These are phyloP conservation scores for Diplocarpon rosae DNA, from an alignment of 2,329 filamentous ascomycete genomes.

Conservation along the genomic window DNA sequence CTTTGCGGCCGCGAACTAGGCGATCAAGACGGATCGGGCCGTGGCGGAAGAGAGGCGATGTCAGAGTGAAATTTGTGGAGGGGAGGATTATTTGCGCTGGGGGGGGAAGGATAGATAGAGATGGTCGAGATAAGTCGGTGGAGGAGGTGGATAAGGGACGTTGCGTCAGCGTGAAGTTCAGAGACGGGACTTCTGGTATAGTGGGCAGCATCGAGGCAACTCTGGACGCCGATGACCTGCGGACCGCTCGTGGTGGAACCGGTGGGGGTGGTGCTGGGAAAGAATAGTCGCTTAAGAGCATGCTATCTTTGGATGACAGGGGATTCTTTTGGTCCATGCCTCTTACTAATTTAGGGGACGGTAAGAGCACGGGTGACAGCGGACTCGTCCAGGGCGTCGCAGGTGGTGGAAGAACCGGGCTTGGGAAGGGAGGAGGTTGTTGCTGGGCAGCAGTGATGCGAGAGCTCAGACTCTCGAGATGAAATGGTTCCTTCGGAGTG, in stretches of 20 bases:
- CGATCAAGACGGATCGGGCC: slow-evolving; percentile 41
- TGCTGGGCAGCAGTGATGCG: slow-evolving; percentile 30
- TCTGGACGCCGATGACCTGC: slow-evolving; percentile 10
- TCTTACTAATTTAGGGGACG: background rate
- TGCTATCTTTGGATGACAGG: background rate
- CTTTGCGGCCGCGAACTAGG: slow-evolving; percentile 27
- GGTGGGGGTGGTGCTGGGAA: slow-evolving; percentile 24
- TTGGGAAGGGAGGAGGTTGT: background rate
- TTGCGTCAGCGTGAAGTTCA: slow-evolving; percentile 5
- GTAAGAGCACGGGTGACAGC: background rate
- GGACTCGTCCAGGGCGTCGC: slow-evolving; percentile 4
- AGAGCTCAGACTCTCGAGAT: slow-evolving; percentile 37
- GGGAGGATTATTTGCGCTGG: slow-evolving; percentile 29
- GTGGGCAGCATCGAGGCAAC: slow-evolving; percentile 28
- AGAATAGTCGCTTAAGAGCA: slow-evolving; percentile 18
- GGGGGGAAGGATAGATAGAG: slow-evolving; percentile 2
- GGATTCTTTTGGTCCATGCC: background rate
- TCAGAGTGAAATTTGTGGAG: slow-evolving; percentile 37
- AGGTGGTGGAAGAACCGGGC: slow-evolving; percentile 14
- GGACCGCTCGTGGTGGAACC: slow-evolving; percentile 19
- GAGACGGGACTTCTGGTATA: slow-evolving; percentile 32
- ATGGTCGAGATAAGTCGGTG: background rate
- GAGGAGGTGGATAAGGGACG: background rate
- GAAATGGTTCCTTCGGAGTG: slow-evolving; percentile 39
- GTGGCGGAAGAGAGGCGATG: slow-evolving; percentile 40